Evolutionary conservation across 2,329 filamentous ascomycete genomes (phyloP).

Genomic region (Hirsutella minnesotensis): DNA sequence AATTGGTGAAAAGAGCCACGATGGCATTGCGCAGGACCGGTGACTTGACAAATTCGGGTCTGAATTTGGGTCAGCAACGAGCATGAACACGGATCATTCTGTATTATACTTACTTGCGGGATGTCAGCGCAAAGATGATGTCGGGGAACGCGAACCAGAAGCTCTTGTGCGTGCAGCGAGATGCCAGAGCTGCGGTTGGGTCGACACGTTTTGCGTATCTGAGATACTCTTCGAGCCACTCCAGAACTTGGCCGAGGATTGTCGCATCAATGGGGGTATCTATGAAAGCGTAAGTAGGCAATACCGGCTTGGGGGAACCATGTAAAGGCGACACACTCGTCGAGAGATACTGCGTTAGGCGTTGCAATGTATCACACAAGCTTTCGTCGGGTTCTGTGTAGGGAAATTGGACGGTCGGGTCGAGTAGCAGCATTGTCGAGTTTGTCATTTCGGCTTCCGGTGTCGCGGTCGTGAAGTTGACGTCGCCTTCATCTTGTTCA

Average conservation of each 20-base stretch:
- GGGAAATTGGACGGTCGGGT: slow-evolving; percentile 36
- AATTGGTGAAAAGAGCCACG: slow-evolving; percentile 24
- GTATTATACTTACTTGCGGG: slow-evolving; percentile 26
- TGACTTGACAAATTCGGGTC: slow-evolving; percentile 2
- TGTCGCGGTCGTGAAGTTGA: slow-evolving; percentile 19
- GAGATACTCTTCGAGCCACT: slow-evolving; percentile 40
- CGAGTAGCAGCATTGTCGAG: slow-evolving; percentile 13
- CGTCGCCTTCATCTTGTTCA: slow-evolving; percentile 16
- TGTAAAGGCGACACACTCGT: slow-evolving; percentile 12
- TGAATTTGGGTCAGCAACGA: slow-evolving; percentile 1
- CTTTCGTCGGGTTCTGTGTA: slow-evolving; percentile 23
- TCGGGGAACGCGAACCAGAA: slow-evolving; percentile 44
- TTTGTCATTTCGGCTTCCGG: slow-evolving; percentile 9
- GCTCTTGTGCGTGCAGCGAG: slow-evolving; percentile 28
- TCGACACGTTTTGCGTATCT: slow-evolving; percentile 23
- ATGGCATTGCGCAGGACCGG: slow-evolving; percentile 2
- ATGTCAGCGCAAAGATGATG: slow-evolving; percentile 23
- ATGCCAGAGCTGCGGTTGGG: slow-evolving; percentile 24
- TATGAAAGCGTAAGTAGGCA: slow-evolving; percentile 15
- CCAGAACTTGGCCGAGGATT: slow-evolving; percentile 29
- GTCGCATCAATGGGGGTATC: slow-evolving; percentile 30
- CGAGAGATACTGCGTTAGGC: slow-evolving; percentile 24
- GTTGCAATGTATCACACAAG: slow-evolving; percentile 18
- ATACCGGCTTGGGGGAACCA: background rate
- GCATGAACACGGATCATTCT: background rate